Conservation (phyloP, 2,329 filamentous ascomycete genomes). For the Pseudocercospora fijiensis region DNA sequence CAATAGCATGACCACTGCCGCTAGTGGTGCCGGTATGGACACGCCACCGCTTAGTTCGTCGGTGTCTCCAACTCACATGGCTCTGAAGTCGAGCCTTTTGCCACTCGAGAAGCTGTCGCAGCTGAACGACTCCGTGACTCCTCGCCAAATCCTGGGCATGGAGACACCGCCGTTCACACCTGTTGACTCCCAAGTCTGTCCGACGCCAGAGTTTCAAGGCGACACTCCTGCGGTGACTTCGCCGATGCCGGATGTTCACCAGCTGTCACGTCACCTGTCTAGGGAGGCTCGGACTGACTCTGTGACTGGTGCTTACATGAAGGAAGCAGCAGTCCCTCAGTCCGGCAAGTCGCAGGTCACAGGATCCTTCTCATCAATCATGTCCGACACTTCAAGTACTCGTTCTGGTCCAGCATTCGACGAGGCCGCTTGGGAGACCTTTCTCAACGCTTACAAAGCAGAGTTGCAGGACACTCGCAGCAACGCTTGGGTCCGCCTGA, state of each 20-base stretch:
- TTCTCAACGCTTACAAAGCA: slow-evolving; percentile 32
- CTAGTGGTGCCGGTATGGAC: slow-evolving; percentile 12
- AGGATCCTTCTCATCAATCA: slow-evolving; percentile 15
- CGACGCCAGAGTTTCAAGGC: slow-evolving; percentile 23
- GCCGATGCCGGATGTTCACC: slow-evolving; percentile 20
- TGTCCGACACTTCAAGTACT: slow-evolving; percentile 9
- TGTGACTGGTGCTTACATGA: background rate
- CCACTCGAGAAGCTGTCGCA: slow-evolving; percentile 25
- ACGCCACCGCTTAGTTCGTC: slow-evolving; percentile 24
- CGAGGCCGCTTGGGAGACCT: slow-evolving; percentile 36
- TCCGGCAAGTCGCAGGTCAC: background rate
- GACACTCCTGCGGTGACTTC: slow-evolving; percentile 8
- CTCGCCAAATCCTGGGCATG: slow-evolving; percentile 28
- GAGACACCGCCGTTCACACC: slow-evolving; percentile 39
- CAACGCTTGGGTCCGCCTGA: slow-evolving; percentile 44
- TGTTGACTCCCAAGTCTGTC: slow-evolving; percentile 26
- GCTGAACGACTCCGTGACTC: slow-evolving; percentile 16
- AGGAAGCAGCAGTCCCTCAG: background rate
- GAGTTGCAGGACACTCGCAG: slow-evolving; percentile 41
- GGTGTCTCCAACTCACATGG: slow-evolving; percentile 14
- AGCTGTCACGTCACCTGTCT: slow-evolving; percentile 26
- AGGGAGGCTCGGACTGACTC: slow-evolving; percentile 9
- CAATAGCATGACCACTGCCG: slow-evolving; percentile 13
- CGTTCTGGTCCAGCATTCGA: slow-evolving; percentile 25
- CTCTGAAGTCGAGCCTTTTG: slow-evolving; percentile 11